Percentiles rank a stretch among this genome's conserved stretches.
phyloP scores from a whole-genome alignment of 805 yeast genomes.

The Candida ponderosae region DNA sequence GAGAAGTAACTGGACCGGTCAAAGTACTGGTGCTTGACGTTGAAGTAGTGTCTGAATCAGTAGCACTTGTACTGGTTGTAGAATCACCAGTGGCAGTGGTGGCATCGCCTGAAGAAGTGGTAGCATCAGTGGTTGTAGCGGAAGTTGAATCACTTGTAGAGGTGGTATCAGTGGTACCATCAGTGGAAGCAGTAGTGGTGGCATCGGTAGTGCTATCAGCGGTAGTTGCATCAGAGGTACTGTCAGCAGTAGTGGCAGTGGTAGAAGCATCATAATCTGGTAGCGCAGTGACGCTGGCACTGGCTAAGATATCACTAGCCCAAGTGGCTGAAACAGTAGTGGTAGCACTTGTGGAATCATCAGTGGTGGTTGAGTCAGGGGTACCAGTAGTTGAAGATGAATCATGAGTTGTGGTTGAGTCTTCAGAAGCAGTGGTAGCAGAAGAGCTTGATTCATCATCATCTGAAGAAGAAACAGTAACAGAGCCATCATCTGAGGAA shows the following conservation, averaged over 20 bases:
- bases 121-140: neutral
- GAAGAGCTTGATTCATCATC: too few relatives aligned
- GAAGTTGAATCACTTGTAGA: neutral
- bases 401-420: too few relatives aligned
- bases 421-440: too few relatives aligned
- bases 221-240: neutral
- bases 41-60: neutral
- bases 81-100: neutral
- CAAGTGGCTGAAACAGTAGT: neutral
- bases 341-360: neutral
- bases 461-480: too few relatives aligned
- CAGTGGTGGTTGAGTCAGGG: neutral
- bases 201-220: neutral
- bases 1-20: neutral
- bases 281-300: too few relatives aligned
- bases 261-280: neutral
- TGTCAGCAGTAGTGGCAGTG: neutral
- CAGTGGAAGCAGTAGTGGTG: neutral
- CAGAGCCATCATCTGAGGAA: too few relatives aligned
- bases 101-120: neutral
- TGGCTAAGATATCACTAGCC: neutral
- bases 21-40: neutral
- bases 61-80: neutral
- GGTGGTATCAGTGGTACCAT: neutral
- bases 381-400: neutral